Evolutionary conservation across 169 alveolate genomes (phyloP).

Genomic region (Perkinsus olseni): DNA sequence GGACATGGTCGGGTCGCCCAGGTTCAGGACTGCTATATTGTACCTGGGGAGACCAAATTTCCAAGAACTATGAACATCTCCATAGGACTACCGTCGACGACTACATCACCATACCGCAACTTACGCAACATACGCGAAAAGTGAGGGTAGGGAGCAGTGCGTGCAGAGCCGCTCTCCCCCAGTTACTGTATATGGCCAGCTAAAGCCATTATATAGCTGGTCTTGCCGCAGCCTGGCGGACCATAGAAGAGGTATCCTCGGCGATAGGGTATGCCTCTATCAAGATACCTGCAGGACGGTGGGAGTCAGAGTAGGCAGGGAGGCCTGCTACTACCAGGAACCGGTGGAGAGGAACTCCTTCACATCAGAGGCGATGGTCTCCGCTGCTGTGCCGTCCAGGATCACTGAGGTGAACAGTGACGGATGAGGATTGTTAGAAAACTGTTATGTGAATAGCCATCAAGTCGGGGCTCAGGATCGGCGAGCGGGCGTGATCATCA

Average conservation of each 20-base stretch:
- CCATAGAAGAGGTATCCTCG: conserved; percentile 64
- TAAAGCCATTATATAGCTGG: conserved; percentile 59
- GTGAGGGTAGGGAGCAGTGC: too few relatives aligned
- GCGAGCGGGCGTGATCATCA: too few relatives aligned
- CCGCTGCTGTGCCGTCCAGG: conserved; percentile 23
- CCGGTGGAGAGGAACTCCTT: background rate
- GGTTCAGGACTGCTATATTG: conserved; percentile 56
- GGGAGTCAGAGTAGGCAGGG: too few relatives aligned
- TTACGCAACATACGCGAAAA: too few relatives aligned
- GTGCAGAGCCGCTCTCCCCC: too few relatives aligned
- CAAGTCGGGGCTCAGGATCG: too few relatives aligned
- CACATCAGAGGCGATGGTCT: background rate
- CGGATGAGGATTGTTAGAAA: too few relatives aligned
- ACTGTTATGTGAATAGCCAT: too few relatives aligned
- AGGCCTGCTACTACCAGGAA: background rate
- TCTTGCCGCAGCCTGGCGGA: conserved; percentile 74
- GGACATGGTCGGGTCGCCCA: conserved; percentile 51
- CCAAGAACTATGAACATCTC: too few relatives aligned
- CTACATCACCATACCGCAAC: too few relatives aligned
- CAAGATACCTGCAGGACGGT: conserved; percentile 52
- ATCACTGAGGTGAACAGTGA: conserved; percentile 29
- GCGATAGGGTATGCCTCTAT: conserved; percentile 63
- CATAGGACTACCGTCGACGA: too few relatives aligned
- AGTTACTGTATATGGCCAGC: conserved; percentile 50
- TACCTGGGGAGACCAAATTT: conserved; percentile 44